These are phyloP conservation scores for Chaetomiaceae sp. DNA, from an alignment of 2,329 filamentous ascomycete genomes.

Conservation along the genomic window DNA sequence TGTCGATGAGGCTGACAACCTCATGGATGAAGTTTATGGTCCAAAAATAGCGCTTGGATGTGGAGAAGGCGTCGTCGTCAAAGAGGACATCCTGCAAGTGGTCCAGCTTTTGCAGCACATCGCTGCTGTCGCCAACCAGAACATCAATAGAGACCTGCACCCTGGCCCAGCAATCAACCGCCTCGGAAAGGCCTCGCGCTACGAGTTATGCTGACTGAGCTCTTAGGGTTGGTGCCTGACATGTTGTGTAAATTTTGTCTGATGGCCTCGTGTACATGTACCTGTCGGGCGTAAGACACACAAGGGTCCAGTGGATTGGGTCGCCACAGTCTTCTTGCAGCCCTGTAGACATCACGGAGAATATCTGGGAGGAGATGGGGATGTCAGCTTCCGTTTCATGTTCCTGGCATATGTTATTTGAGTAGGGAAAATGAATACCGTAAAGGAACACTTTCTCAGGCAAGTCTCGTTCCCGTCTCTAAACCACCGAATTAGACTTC, in stretches of 20 bases:
- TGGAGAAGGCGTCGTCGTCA: conserved; percentile 6
- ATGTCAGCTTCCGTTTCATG: neutral
- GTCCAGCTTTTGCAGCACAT: neutral
- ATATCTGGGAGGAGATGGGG: neutral
- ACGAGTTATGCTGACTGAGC: neutral
- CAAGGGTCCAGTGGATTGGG: neutral
- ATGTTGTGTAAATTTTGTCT: neutral
- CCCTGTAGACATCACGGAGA: neutral
- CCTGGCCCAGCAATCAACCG: neutral
- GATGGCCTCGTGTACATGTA: neutral
- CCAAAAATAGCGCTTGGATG: conserved; percentile 5
- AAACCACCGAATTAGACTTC: no score
- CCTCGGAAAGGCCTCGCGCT: neutral
- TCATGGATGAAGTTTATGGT: neutral
- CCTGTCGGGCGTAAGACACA: neutral
- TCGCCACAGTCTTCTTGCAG: neutral
- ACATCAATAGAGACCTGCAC: no score
- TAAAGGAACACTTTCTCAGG: no score
- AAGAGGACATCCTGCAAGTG: conserved; percentile 1
- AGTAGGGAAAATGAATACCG: no score
- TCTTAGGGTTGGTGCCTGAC: neutral
- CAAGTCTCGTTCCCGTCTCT: no score
- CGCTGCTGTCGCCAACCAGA: no score
- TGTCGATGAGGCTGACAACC: neutral
- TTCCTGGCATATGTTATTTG: no score